phyloP scores from a whole-genome alignment of 2,329 filamentous ascomycete genomes.

The Fusarium coffeatum region DNA sequence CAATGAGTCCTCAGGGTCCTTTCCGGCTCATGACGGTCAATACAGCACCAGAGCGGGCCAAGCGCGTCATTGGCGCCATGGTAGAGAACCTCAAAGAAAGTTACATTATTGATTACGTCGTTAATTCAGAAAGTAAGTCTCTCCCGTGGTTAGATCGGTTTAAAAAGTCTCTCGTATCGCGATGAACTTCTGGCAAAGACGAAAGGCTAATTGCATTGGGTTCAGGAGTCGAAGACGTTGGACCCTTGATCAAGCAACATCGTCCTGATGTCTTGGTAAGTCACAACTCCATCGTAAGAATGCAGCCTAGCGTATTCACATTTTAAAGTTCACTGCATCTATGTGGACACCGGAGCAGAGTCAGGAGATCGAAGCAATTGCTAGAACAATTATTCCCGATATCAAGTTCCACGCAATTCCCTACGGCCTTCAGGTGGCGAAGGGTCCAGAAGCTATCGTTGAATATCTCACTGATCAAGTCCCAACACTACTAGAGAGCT shows the following conservation, averaged over 20 bases:
- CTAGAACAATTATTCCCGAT: slow-evolving; percentile 56
- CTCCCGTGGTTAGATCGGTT: not conserved
- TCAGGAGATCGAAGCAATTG: slow-evolving; percentile 57
- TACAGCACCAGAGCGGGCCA: slow-evolving; percentile 73
- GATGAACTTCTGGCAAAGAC: not conserved
- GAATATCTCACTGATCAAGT: slow-evolving; percentile 60
- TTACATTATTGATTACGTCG: slow-evolving; percentile 72
- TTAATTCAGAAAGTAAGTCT: slow-evolving; percentile 60
- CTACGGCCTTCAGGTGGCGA: slow-evolving; percentile 63
- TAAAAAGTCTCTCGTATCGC: not conserved
- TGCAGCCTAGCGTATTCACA: not conserved
- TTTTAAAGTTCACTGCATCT: slow-evolving; percentile 67
- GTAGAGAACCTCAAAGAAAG: slow-evolving; percentile 70
- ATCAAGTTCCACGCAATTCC: slow-evolving; percentile 65
- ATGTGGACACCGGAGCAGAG: slow-evolving; percentile 62
- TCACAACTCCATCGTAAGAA: not conserved
- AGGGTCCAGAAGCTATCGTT: slow-evolving; percentile 65
- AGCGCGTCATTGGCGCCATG: slow-evolving; percentile 69
- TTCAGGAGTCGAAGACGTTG: not conserved
- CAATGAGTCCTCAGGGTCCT: slow-evolving; percentile 60
- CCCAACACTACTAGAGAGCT: slow-evolving; percentile 38
- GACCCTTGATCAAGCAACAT: not conserved
- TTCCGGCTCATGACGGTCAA: slow-evolving; percentile 75
- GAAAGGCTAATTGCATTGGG: not conserved
- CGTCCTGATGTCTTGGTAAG: slow-evolving; percentile 2